Base-by-base conservation (phyloP, 2,329 filamentous ascomycete species). In the Fusarium sororula region DNA sequence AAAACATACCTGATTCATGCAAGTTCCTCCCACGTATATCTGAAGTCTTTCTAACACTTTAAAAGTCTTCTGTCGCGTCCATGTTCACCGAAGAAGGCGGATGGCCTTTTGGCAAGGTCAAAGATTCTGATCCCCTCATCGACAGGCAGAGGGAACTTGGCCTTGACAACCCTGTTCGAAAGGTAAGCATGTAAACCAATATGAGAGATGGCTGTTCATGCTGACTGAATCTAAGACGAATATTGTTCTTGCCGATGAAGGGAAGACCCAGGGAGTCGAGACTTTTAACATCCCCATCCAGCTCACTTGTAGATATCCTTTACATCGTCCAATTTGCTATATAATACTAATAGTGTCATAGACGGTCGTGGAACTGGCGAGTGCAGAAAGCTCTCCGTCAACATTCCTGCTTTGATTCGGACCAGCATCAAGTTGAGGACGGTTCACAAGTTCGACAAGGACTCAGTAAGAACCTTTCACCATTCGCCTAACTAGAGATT, bases 1-100 rank as follows among this genome's bases (percentile, higher is more conserved):
- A 66, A 81, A 11, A 74, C 72, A 8, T 81, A 80, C 59, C 80
- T 81, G 44, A 76, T 84, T 26, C 82, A 84, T 64, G 81, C 80
- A 53, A 77, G 81, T 64, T 20, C 6, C 7, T 20, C 1, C 28
- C 2, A 1, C 11, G 7, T 1, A 5, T 7, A 13, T 7, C 6
- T 4, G 2, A 8, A 10, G 17, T 10, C 22, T 2, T 4, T 13
- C 32, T 68, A 54, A 62, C 6, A 24, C 11, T 3, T 32, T 0
- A 0, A n/a, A 18, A 82, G 81, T 76, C 79, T 11, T 82, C 80
- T 0, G 74, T 80, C 2, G 56, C 76, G 0, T 77, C 74, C 7
- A 65, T 76, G 20, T 83, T 81, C 26, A 72, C 77, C 0, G 66
- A 75, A 28, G 76, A 79, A 37, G 75, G 67, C 2, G 81, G 81